These are phyloP conservation scores for Phytophthora pluvialis DNA, from an alignment of 352 stramenopile species.

Conservation along the genomic window DNA sequence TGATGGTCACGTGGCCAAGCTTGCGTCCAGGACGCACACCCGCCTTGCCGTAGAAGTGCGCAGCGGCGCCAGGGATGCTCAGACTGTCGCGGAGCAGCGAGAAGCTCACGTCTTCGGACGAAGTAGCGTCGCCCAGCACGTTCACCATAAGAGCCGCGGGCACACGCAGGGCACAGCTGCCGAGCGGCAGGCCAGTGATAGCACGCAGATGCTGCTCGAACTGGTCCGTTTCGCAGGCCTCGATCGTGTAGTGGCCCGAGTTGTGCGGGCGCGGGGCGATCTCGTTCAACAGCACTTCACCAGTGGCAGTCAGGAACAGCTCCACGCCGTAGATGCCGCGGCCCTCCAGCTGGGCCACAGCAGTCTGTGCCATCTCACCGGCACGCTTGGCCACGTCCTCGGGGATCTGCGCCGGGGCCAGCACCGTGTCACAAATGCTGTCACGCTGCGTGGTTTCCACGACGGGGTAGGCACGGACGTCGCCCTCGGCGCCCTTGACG, in stretches of 20 bases:
- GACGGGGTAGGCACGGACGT: conserved; percentile 93
- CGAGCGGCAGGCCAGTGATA: conserved; percentile 94
- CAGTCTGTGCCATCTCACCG: conserved; percentile 60
- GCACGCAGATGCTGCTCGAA: conserved; percentile 99
- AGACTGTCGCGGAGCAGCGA: conserved; percentile 67
- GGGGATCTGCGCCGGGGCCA: conserved; percentile 89
- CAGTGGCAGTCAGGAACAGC: conserved; percentile 93
- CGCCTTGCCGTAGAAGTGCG: conserved; percentile 98
- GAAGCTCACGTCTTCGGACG: conserved; percentile 87
- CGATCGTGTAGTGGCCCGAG: conserved; percentile 99
- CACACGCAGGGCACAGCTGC: conserved; percentile 92
- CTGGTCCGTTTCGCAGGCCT: conserved; percentile 97
- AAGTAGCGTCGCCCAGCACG: conserved; percentile 73
- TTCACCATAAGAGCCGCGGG: conserved; percentile 93
- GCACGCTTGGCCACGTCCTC: conserved; percentile 49
- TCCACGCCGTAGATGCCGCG: conserved; percentile 97
- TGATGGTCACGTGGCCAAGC: conserved; percentile 98
- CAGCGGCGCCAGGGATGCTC: conserved; percentile 79
- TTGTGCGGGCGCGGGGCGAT: conserved; percentile 98
- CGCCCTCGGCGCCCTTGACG: conserved; percentile 72
- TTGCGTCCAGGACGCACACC: conserved; percentile 93
- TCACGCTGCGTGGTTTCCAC: conserved; percentile 97
- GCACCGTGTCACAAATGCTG: conserved; percentile 97
- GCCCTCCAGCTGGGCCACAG: conserved; percentile 84
- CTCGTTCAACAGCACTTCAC: conserved; percentile 96